Percentiles rank a stretch among this genome's conserved stretches.
phyloP scores from a whole-genome alignment of 306 rosid genomes.

The Prunus mira region DNA sequence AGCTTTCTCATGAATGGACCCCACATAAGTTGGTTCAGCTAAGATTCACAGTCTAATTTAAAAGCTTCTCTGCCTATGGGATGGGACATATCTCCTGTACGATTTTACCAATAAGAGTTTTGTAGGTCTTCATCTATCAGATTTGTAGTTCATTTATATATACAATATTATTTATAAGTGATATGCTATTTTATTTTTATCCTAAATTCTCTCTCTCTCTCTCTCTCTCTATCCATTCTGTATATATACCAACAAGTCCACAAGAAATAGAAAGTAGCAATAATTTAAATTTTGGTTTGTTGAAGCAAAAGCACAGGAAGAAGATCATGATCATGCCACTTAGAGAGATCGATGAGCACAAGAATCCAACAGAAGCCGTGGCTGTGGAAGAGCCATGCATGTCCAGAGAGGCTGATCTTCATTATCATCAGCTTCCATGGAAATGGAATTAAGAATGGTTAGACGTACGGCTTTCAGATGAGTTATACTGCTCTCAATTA shows the following conservation, averaged over 20 bases:
- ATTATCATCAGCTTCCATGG: neutral
- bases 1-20: neutral
- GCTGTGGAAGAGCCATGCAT: too few relatives aligned
- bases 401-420: constrained; percentile 5
- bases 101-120: too few relatives aligned
- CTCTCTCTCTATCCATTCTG: neutral
- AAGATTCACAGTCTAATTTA: neutral
- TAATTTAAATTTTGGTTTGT: neutral
- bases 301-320: neutral
- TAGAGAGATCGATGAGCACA: neutral
- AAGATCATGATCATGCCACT: neutral
- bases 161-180: neutral
- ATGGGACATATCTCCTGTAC: too few relatives aligned
- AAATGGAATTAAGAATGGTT: neutral
- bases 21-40: neutral
- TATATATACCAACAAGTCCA: constrained; percentile 4
- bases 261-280: neutral
- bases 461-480: neutral
- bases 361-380: neutral
- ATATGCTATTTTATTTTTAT: neutral
- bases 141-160: too few relatives aligned
- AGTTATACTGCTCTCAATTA: neutral
- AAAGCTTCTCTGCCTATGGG: neutral
- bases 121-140: too few relatives aligned
- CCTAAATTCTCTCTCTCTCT: neutral